phyloP scores from a whole-genome alignment of 805 yeast genomes.

The Wickerhamomyces xylosicus region DNA sequence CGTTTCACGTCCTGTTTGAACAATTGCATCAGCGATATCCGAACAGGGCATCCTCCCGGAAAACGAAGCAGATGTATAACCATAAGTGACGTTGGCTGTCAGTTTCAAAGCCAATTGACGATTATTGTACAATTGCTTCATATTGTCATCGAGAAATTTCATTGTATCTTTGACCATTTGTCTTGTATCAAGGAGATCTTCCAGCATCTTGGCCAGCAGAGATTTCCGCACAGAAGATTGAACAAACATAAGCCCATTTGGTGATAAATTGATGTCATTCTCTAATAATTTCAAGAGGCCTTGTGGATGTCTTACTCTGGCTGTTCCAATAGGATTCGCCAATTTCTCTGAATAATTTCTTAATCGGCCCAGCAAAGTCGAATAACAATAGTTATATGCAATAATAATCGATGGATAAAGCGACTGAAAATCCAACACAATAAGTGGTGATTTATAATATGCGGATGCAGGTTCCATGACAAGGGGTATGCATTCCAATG shows the following conservation, averaged over 20 bases:
- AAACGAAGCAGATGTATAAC: conserved; percentile 88
- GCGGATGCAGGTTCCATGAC: conserved; percentile 88
- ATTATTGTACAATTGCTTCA: conserved; percentile 52
- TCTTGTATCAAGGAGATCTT: conserved; percentile 73
- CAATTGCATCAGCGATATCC: conserved; percentile 91
- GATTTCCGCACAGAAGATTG: conserved; percentile 60
- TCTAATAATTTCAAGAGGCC: conserved; percentile 45
- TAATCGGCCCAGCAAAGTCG: conserved; percentile 58
- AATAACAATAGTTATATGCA: conserved; percentile 83
- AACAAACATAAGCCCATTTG: conserved; percentile 80
- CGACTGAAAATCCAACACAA: conserved; percentile 89
- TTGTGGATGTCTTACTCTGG: conserved; percentile 36
- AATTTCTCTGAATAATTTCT: conserved; percentile 35
- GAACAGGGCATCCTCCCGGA: conserved; percentile 97
- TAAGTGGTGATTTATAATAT: conserved; percentile 78
- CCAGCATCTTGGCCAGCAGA: conserved; percentile 70
- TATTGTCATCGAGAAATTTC: conserved; percentile 39
- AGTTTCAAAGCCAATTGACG: conserved; percentile 82
- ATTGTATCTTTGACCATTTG: conserved; percentile 70
- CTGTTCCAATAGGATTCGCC: conserved; percentile 39
- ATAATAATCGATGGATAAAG: conserved; percentile 87
- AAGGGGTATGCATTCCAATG: conserved; percentile 80
- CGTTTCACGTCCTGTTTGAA: conserved; percentile 82
- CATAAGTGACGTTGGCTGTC: conserved; percentile 93
- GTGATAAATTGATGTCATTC: conserved; percentile 58